phyloP scores from a whole-genome alignment of 1,139 yeast genomes.

The Yamadazyma taylorii region DNA sequence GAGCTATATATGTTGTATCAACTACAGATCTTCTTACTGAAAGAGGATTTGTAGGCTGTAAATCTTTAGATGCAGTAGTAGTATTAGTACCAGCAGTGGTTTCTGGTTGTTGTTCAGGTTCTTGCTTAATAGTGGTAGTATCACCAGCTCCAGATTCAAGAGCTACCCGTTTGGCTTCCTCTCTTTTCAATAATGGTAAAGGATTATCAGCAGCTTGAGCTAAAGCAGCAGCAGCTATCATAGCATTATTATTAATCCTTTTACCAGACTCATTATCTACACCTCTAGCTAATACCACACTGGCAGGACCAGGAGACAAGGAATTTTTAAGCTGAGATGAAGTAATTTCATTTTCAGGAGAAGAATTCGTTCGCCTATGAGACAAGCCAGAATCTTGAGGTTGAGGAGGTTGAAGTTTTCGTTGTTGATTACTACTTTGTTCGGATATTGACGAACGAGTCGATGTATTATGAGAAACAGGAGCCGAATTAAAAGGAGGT shows the following conservation, averaged over 20 bases:
- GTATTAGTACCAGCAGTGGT: no score
- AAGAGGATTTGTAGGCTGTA: neutral
- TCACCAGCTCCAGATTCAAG: neutral
- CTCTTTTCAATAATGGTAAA: slow-evolving; percentile 39
- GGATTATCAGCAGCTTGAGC: slow-evolving; percentile 74
- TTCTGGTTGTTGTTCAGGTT: neutral
- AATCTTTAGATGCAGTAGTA: neutral
- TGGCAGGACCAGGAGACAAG: slow-evolving; percentile 22
- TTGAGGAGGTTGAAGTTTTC: neutral
- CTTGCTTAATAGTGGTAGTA: neutral
- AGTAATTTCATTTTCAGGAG: slow-evolving; percentile 18
- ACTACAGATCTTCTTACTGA: slow-evolving; percentile 1
- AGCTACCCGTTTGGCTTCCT: slow-evolving; percentile 4
- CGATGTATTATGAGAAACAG: slow-evolving; percentile 8
- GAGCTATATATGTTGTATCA: slow-evolving; percentile 17
- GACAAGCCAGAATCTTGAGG: slow-evolving; percentile 4
- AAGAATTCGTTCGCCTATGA: slow-evolving; percentile 29
- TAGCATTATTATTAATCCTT: slow-evolving; percentile 45
- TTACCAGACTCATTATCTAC: slow-evolving; percentile 27
- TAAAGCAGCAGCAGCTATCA: slow-evolving; percentile 69
- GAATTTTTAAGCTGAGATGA: slow-evolving; percentile 3
- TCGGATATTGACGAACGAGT: slow-evolving; percentile 15
- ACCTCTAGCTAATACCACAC: slow-evolving; percentile 48
- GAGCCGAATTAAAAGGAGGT: slow-evolving; percentile 5
- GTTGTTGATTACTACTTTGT: slow-evolving; percentile 4